Evolutionary conservation across 176 grass and related monocot genomes (phyloP), one percentile per base, ranked within the genome.

Genomic region (Phoenix roebelenii): DNA sequence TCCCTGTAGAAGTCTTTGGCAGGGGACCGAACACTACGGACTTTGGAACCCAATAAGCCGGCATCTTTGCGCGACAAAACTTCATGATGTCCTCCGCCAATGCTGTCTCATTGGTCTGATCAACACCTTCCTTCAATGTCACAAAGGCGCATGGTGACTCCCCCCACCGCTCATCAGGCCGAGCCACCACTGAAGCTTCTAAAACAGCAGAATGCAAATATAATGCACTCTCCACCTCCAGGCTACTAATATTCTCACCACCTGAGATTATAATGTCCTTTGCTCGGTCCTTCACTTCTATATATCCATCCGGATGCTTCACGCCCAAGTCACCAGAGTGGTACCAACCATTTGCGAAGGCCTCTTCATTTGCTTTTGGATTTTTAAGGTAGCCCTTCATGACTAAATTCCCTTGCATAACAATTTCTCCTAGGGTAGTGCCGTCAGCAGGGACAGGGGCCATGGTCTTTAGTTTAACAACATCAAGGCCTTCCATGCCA

Each of bases 321-420:
- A 98, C 93, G 22, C 84, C 93, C 0, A 98, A 67, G 76, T 98
- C 84, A 17, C 87, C 87, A 0, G 93, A 88, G 59, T 98, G 93
- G 79, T 92, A 98, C 87, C 93, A 98, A 29, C 93, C 84, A 15
- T 77, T 64, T 0, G 69, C 81, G 18, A 98, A 98, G 25, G 87
- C 76, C 74, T 98, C 84, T 0, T 58, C 84, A 50, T 98, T 98
- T 6, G 78, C 87, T 71, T 72, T 76, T 4, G 93, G 93, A 56
- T 92, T 98, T 68, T 92, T 98, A 16, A 98, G 77, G 70, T 98
- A 98, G 0, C 93, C 93, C 73, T 98, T 98, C 87, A 98, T 98
- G 16, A 98, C 87, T 5, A 69, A 55, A 52, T 98, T 98, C 26
- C 93, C 93, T 4, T 79, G 75, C 81, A 98, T 73, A 19, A 91